These are phyloP conservation scores for Chytridiales sp. DNA, from an alignment of 371 early-diverging fungal genomes.

Conservation along the genomic window DNA sequence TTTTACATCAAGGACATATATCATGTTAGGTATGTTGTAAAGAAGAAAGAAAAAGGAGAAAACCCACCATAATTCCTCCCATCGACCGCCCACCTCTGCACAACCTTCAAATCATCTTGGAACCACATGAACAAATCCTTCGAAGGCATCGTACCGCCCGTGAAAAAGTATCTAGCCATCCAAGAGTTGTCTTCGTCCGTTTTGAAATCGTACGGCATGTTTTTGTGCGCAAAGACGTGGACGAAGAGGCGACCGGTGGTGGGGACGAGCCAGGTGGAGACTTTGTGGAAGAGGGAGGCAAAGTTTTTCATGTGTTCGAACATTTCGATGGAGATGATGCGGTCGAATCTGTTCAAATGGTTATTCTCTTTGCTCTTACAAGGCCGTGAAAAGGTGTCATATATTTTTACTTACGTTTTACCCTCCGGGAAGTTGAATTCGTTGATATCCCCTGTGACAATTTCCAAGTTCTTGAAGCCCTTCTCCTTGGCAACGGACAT, in stretches of 20 bases:
- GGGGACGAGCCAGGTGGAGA: conserved; percentile 52
- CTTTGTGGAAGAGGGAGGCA: conserved; percentile 44
- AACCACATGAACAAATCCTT: conserved; percentile 55
- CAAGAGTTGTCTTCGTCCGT: conserved; percentile 52
- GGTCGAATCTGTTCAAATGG: conserved; percentile 43
- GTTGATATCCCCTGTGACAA: conserved; percentile 57
- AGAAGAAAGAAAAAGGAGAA: background rate
- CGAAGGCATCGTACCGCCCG: conserved; percentile 58
- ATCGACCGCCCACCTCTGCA: conserved; percentile 57
- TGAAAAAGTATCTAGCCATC: conserved; percentile 66
- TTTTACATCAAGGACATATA: background rate
- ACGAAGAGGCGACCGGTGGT: conserved; percentile 52
- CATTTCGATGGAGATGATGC: conserved; percentile 61
- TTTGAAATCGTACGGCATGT: conserved; percentile 58
- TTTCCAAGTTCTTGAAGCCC: conserved; percentile 50
- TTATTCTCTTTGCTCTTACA: background rate
- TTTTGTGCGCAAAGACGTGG: conserved; percentile 57
- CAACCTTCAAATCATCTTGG: conserved; percentile 48
- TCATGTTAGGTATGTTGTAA: background rate
- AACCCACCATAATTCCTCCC: conserved; percentile 55
- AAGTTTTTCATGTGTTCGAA: conserved; percentile 69
- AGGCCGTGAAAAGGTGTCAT: background rate
- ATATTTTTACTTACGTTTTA: conserved; percentile 11
- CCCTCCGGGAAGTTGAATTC: conserved; percentile 21
- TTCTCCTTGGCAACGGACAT: conserved; percentile 30